Base-by-base conservation (phyloP, 441 rosid genomes). In the Euphorbia corollata region DNA sequence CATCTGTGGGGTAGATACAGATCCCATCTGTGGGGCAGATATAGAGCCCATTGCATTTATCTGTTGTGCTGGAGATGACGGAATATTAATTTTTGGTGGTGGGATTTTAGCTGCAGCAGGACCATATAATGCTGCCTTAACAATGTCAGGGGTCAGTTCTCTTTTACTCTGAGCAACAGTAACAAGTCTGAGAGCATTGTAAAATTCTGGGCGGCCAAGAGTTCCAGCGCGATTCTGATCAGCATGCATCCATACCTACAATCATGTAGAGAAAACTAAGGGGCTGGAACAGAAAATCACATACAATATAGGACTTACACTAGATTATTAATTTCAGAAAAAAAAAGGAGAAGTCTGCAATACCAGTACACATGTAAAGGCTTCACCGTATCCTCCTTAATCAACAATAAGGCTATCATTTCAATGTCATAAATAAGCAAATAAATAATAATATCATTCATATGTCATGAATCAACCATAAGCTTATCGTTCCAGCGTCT, bases 101-200 rank as follows among this genome's bases (percentile, higher is more conserved):
- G 98, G 98, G 70, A 92, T 92, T 84, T 87, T 92, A 64, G 94
- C 93, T 34, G 98, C 91, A 32, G 98, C 94, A 54, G 96, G 97
- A 71, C 96, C 89, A 74, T 83, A 86, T 18, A 92, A 74, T 66
- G 98, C 98, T 38, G 97, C 97, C 71, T 92, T 92, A 64, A 90
- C 97, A 71, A 92, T 90, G 24, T 92, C 98, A 16, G 96, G 92
- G 4, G 98, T 90, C 77, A 92, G 68, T 27, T 90, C 97, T 63
- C 97, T 83, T 86, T 88, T 90, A 77, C 94, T 92, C 79, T 92
- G 98, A 56, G 94, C 97, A 62, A 92, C 98, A 15, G 98, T 92
- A 19, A 87, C 96, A 79, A 92, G 96, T 75, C 78, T 92, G 74
- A 92, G 89, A 77, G 92, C 89, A 73, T 90, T 88, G 71, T 62